Evolutionary conservation across 108 stramenopile species (phyloP).

Genomic region (Schizochytrium sp.): DNA sequence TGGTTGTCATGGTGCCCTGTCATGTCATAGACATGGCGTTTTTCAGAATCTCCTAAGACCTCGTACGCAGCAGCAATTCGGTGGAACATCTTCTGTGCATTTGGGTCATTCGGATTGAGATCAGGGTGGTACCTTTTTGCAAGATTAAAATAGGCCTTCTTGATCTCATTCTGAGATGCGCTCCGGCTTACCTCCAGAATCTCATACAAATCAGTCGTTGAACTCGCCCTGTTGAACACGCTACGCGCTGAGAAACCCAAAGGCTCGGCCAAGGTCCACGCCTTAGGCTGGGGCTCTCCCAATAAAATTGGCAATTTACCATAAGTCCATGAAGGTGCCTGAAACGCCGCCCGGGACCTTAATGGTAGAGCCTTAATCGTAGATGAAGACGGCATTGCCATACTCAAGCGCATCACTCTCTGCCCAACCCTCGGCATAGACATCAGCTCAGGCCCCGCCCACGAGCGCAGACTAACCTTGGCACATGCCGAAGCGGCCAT

Average conservation of each 20-base stretch:
- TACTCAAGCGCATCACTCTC: too few relatives aligned
- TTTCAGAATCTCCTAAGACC: slow-evolving; percentile 54
- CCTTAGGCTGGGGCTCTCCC: too few relatives aligned
- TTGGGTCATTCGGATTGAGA: slow-evolving; percentile 62
- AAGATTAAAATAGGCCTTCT: slow-evolving; percentile 63
- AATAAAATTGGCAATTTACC: too few relatives aligned
- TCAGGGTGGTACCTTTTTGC: slow-evolving; percentile 66
- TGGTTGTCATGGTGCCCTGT: slow-evolving; percentile 55
- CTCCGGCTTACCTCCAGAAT: slow-evolving; percentile 48
- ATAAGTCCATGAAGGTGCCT: too few relatives aligned
- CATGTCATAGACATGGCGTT: slow-evolving; percentile 60
- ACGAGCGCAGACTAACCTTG: too few relatives aligned
- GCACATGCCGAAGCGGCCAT: too few relatives aligned
- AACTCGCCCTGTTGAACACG: neutral
- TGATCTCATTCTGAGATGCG: slow-evolving; percentile 65
- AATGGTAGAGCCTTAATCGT: too few relatives aligned
- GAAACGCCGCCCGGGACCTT: too few relatives aligned
- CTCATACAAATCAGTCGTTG: neutral
- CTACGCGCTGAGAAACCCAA: neutral
- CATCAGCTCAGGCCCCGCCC: too few relatives aligned
- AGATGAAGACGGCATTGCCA: too few relatives aligned
- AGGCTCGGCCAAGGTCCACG: neutral
- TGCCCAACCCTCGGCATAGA: too few relatives aligned
- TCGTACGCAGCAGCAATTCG: slow-evolving; percentile 65
- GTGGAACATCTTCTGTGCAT: slow-evolving; percentile 59